Conservation (phyloP, 768 basidiomycete species). For the Dioszegia crocea region DNA sequence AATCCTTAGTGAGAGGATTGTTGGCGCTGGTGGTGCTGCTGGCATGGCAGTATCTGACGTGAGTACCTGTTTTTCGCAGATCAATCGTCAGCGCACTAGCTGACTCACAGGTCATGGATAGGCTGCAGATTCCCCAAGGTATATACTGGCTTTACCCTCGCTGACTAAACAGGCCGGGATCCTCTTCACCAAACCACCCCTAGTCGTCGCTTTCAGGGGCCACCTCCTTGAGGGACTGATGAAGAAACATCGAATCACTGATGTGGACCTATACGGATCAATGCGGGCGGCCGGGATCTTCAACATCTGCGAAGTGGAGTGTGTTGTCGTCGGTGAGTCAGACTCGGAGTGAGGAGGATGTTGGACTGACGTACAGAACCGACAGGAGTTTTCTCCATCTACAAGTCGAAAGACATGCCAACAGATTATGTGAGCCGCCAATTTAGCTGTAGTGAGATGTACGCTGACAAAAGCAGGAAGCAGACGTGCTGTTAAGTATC, state of each 20-base stretch:
- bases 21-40: slow-evolving; percentile 10
- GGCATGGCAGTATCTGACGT: slow-evolving; percentile 17
- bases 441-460: background rate
- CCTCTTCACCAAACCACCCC: slow-evolving; percentile 13
- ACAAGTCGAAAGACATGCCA: background rate
- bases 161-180: background rate
- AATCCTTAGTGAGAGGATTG: slow-evolving; percentile 13
- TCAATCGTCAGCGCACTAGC: background rate
- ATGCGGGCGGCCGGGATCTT: slow-evolving; percentile 11
- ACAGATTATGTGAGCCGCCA: slow-evolving; percentile 4
- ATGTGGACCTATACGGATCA: slow-evolving; percentile 17
- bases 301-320: slow-evolving; percentile 18
- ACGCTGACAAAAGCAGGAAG: background rate
- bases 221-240: slow-evolving; percentile 13
- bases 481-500: background rate
- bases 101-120: slow-evolving; percentile 1
- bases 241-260: slow-evolving; percentile 17
- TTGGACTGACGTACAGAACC: slow-evolving; percentile 17
- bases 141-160: background rate
- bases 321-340: slow-evolving; percentile 12
- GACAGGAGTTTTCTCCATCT: slow-evolving; percentile 10
- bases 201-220: slow-evolving; percentile 24
- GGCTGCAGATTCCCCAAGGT: slow-evolving; percentile 8
- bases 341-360: background rate
- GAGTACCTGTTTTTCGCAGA: background rate